Conservation (phyloP, 805 yeast genomes). For the Vanderwaltozyma polyspora region DNA sequence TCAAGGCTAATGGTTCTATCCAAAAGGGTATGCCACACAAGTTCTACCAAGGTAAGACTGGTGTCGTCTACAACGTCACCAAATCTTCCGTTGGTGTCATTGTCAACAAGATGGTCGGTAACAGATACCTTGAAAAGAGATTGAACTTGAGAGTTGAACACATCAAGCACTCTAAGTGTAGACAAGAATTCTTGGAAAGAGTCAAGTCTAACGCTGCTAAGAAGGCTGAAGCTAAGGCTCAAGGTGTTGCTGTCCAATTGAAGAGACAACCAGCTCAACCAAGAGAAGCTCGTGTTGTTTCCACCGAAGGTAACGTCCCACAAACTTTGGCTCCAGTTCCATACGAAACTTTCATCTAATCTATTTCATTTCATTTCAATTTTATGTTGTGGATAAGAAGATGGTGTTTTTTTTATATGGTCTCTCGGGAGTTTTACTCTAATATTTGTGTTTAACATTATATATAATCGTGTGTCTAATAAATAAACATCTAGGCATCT, state of each 20-base stretch:
- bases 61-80: slow-evolving; percentile 98
- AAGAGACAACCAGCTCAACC: slow-evolving; percentile 99
- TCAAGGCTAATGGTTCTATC: slow-evolving; percentile 97
- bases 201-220: slow-evolving; percentile 93
- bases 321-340: slow-evolving; percentile 98
- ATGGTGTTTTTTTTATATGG: slow-evolving; percentile 1
- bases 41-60: slow-evolving; percentile 99
- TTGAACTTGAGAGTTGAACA: slow-evolving; percentile 98
- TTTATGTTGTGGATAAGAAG: neutral
- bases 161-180: slow-evolving; percentile 98
- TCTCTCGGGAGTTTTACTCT: slow-evolving; percentile 1
- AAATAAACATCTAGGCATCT: neutral
- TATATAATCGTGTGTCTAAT: neutral
- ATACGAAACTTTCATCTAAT: slow-evolving; percentile 98
- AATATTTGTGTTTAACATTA: slow-evolving; percentile 1
- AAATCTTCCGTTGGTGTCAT: slow-evolving; percentile 97
- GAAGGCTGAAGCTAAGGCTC: slow-evolving; percentile 88
- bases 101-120: slow-evolving; percentile 95
- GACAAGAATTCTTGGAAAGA: slow-evolving; percentile 97
- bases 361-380: slow-evolving; percentile 12
- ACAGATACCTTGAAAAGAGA: slow-evolving; percentile 98
- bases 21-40: slow-evolving; percentile 99
- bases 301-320: slow-evolving; percentile 76
- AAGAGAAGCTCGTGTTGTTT: slow-evolving; percentile 80
- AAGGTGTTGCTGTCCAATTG: slow-evolving; percentile 81